Conservation (phyloP, 495 filamentous ascomycete genomes). For the Penicillium riverlandense region DNA sequence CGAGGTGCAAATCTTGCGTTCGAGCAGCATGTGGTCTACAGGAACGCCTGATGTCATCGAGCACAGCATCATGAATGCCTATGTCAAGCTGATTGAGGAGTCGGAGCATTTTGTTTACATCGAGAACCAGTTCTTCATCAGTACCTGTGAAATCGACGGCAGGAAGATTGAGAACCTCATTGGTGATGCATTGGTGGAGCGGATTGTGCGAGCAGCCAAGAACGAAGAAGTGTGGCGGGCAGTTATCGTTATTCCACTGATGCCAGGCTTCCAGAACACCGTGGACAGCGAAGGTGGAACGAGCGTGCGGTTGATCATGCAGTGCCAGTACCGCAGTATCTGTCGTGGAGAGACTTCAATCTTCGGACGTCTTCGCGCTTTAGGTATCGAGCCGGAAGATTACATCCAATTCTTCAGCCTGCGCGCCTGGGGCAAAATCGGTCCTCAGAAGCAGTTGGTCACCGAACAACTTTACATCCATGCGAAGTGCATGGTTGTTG, state of each 20-base stretch:
- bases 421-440: slow-evolving; percentile 88
- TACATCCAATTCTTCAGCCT: slow-evolving; percentile 95
- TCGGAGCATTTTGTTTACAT: slow-evolving; percentile 98
- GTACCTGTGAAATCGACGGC: slow-evolving; percentile 80
- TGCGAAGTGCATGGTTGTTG: slow-evolving; percentile 94
- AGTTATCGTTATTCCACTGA: slow-evolving; percentile 89
- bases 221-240: slow-evolving; percentile 89
- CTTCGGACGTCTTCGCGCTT: slow-evolving; percentile 73
- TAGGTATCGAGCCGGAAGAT: slow-evolving; percentile 90
- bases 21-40: slow-evolving; percentile 83
- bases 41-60: slow-evolving; percentile 78
- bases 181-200: slow-evolving; percentile 89
- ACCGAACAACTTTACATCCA: slow-evolving; percentile 99
- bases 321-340: slow-evolving; percentile 96
- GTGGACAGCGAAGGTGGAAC: slow-evolving; percentile 91
- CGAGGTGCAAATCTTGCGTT: slow-evolving; percentile 92
- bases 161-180: slow-evolving; percentile 87
- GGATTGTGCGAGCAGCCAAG: slow-evolving; percentile 76
- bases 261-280: slow-evolving; percentile 97
- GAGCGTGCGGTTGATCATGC: slow-evolving; percentile 91
- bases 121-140: slow-evolving; percentile 99
- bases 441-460: slow-evolving; percentile 69
- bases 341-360: slow-evolving; percentile 91
- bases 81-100: slow-evolving; percentile 87
- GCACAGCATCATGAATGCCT: slow-evolving; percentile 92